These are phyloP conservation scores for Cercospora sesami DNA, from an alignment of 2,329 filamentous ascomycete species.

Conservation along the genomic window DNA sequence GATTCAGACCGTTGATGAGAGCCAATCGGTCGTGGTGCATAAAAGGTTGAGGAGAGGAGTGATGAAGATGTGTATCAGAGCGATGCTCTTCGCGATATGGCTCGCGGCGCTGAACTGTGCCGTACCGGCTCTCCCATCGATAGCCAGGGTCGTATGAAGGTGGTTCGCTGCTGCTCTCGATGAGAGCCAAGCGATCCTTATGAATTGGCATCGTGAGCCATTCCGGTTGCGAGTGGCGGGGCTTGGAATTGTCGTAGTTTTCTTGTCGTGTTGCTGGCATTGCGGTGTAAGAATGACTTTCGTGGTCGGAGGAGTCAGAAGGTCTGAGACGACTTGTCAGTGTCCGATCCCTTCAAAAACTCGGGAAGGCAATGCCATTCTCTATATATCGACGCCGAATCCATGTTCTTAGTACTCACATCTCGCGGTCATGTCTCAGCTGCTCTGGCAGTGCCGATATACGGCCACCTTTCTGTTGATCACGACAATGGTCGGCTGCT, in stretches of 20 bases:
- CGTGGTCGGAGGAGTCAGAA: background rate
- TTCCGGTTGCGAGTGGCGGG: background rate
- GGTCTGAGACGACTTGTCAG: background rate
- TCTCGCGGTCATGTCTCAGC: background rate
- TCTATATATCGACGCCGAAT: background rate
- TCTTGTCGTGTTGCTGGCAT: background rate
- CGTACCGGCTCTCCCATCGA: background rate
- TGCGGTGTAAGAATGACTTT: background rate
- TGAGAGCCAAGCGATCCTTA: background rate
- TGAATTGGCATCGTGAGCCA: background rate
- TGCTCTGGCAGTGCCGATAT: background rate
- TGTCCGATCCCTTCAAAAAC: background rate
- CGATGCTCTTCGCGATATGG: background rate
- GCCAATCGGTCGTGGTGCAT: constrained; percentile 2
- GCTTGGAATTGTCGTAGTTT: background rate
- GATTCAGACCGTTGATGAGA: background rate
- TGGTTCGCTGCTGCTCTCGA: background rate
- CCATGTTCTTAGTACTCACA: background rate
- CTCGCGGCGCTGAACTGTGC: background rate
- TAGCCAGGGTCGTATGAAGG: background rate
- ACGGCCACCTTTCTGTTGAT: background rate
- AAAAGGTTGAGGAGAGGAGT: background rate
- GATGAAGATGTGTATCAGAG: background rate
- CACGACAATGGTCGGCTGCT: background rate
- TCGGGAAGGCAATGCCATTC: background rate